Conservation (phyloP, 2,329 filamentous ascomycete genomes). For the Xenoacremonium recifei region DNA sequence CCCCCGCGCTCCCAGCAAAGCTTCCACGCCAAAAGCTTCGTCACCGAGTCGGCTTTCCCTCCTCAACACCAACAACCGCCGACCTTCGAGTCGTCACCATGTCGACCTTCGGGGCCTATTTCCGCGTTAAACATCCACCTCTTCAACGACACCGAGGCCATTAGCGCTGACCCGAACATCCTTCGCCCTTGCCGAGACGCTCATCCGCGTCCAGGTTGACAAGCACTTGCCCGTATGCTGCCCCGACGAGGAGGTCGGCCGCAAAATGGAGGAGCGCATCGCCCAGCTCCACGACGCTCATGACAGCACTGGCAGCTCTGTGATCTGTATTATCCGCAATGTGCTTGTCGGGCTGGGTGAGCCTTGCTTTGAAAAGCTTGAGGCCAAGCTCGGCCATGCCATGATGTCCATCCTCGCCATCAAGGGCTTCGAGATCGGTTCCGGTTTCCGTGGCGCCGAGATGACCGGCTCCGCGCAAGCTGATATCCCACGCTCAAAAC, state of each 20-base stretch:
- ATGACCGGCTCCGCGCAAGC: conserved; percentile 69
- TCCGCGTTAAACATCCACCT: conserved; percentile 14
- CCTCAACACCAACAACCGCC: conserved; percentile 1
- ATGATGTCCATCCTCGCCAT: conserved; percentile 95
- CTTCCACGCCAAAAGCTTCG: too few relatives aligned
- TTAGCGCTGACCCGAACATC: conserved; percentile 78
- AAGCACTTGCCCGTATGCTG: conserved; percentile 83
- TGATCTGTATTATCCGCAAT: conserved; percentile 90
- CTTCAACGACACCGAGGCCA: conserved; percentile 31
- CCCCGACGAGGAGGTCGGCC: conserved; percentile 63
- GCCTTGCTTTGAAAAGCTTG: conserved; percentile 92
- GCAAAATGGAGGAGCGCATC: conserved; percentile 77
- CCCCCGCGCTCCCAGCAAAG: too few relatives aligned
- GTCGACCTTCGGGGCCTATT: conserved; percentile 78
- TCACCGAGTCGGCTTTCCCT: too few relatives aligned
- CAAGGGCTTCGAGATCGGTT: conserved; percentile 95
- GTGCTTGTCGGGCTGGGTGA: conserved; percentile 84
- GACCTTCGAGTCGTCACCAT: conserved; percentile 59
- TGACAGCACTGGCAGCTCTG: conserved; percentile 92
- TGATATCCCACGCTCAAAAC: conserved; percentile 39
- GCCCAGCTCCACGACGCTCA: conserved; percentile 72
- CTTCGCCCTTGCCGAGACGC: conserved; percentile 56
- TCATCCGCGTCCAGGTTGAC: conserved; percentile 78
- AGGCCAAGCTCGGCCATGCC: conserved; percentile 85
- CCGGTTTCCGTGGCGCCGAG: conserved; percentile 84